Evolutionary conservation across 139 green algal species (phyloP).

Genomic region (Edaphochlamys debaryana): DNA sequence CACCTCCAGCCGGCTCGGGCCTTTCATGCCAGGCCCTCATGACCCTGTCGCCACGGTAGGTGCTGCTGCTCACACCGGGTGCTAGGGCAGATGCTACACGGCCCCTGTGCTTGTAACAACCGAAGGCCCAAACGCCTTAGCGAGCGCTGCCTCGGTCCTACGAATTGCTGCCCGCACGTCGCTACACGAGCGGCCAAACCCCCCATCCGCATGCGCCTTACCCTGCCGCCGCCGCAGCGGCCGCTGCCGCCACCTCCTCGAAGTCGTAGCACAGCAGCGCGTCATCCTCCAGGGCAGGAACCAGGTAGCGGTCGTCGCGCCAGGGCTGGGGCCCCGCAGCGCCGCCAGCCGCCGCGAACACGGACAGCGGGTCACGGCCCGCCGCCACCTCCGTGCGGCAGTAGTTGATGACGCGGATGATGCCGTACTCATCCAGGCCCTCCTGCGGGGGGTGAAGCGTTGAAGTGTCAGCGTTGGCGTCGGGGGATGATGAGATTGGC

Average conservation of each 20-base stretch:
- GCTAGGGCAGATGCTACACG: no score
- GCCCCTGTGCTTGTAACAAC: no score
- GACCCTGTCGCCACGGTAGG: no score
- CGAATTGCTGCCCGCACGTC: no score
- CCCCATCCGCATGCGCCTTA: not conserved
- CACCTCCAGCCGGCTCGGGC: no score
- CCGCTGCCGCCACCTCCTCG: conserved; percentile 45
- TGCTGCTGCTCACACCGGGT: no score
- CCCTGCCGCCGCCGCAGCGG: conserved; percentile 6
- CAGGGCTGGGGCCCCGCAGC: conserved; percentile 44
- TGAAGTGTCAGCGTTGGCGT: no score
- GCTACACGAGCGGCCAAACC: no score
- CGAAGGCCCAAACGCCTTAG: no score
- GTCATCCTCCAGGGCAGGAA: conserved; percentile 77
- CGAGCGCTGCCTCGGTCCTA: no score
- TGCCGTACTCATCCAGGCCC: conserved; percentile 80
- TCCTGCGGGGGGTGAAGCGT: conserved; percentile 31
- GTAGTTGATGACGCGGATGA: conserved; percentile 88
- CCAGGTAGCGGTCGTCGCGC: conserved; percentile 72
- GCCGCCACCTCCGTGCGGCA: conserved; percentile 65
- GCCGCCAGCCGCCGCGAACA: conserved; percentile 32
- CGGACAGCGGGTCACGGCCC: conserved; percentile 60
- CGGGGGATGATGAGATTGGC: not conserved
- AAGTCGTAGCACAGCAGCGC: conserved; percentile 85
- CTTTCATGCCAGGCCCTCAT: no score